Conservation (phyloP, 2,329 filamentous ascomycete genomes). For the Botrytis pseudocinerea region DNA sequence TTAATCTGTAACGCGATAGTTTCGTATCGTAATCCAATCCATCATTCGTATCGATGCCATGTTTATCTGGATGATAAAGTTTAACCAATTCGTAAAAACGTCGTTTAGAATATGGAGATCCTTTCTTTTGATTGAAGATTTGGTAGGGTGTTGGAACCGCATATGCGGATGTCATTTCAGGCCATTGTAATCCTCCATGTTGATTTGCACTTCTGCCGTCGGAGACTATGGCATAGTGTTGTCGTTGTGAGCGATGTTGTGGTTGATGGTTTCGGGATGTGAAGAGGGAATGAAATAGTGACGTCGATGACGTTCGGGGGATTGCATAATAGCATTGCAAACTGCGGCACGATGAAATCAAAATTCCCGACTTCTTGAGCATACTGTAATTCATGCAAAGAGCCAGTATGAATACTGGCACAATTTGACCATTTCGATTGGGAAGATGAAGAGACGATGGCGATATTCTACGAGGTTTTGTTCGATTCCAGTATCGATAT, state of each 20-base stretch:
- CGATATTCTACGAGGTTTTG: background rate
- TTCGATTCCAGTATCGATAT: slow-evolving; percentile 7
- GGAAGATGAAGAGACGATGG: background rate
- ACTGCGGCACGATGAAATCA: slow-evolving; percentile 43
- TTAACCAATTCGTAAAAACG: slow-evolving; percentile 92
- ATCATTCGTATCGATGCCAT: slow-evolving; percentile 44
- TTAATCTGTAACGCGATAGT: slow-evolving; percentile 85
- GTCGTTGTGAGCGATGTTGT: slow-evolving; percentile 32
- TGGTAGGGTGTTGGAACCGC: slow-evolving; percentile 74
- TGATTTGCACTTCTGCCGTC: slow-evolving; percentile 43
- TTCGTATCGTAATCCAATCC: slow-evolving; percentile 60
- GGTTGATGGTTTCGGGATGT: background rate
- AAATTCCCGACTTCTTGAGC: slow-evolving; percentile 47
- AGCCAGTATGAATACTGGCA: slow-evolving; percentile 9
- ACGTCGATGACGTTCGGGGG: slow-evolving; percentile 40
- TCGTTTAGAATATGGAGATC: slow-evolving; percentile 74
- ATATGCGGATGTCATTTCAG: slow-evolving; percentile 37
- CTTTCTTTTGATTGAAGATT: slow-evolving; percentile 64
- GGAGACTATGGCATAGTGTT: slow-evolving; percentile 43
- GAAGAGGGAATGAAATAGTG: slow-evolving; percentile 31
- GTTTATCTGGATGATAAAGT: slow-evolving; percentile 87
- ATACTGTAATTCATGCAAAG: slow-evolving; percentile 38
- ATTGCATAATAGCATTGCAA: slow-evolving; percentile 40
- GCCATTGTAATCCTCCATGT: slow-evolving; percentile 38
- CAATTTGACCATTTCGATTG: slow-evolving; percentile 7